Conservation (phyloP, 2,329 filamentous ascomycete genomes). For the Penicillium sp. region DNA sequence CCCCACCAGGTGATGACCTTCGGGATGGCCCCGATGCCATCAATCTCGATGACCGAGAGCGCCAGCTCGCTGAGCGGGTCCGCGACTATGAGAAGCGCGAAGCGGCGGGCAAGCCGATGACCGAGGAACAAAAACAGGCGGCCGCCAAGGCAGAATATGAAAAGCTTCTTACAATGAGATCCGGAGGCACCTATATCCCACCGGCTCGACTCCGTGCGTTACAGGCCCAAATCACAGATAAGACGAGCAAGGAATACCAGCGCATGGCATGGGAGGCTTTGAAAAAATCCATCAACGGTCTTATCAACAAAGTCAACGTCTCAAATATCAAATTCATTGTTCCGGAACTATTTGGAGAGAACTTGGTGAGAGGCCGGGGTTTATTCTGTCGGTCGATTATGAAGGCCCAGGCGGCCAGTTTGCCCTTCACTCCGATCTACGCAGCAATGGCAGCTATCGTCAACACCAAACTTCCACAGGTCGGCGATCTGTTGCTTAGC, state of each 20-base stretch:
- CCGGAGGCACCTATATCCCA: slow-evolving; percentile 93
- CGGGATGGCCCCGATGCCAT: slow-evolving; percentile 42
- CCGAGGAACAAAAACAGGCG: slow-evolving; percentile 80
- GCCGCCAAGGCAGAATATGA: slow-evolving; percentile 90
- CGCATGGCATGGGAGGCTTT: slow-evolving; percentile 98
- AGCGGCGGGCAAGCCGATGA: slow-evolving; percentile 51
- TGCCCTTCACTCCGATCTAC: slow-evolving; percentile 95
- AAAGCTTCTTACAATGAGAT: slow-evolving; percentile 86
- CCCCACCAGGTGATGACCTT: slow-evolving; percentile 40
- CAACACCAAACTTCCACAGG: slow-evolving; percentile 93
- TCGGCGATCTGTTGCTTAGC: slow-evolving; percentile 84
- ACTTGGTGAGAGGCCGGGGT: slow-evolving; percentile 83
- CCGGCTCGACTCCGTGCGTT: slow-evolving; percentile 84
- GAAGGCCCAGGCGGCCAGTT: slow-evolving; percentile 94
- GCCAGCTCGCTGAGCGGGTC: slow-evolving; percentile 52
- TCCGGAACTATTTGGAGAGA: slow-evolving; percentile 92
- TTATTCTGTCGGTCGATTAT: slow-evolving; percentile 95
- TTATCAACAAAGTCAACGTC: slow-evolving; percentile 99
- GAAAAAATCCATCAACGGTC: slow-evolving; percentile 97
- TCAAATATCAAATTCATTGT: slow-evolving; percentile 98
- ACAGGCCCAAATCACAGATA: slow-evolving; percentile 95
- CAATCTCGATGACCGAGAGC: slow-evolving; percentile 49
- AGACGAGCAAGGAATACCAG: slow-evolving; percentile 93
- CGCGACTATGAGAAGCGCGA: slow-evolving; percentile 51
- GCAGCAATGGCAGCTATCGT: slow-evolving; percentile 94